Evolutionary conservation across 441 rosid genomes (phyloP).

Genomic region (Adansonia grandidieri): DNA sequence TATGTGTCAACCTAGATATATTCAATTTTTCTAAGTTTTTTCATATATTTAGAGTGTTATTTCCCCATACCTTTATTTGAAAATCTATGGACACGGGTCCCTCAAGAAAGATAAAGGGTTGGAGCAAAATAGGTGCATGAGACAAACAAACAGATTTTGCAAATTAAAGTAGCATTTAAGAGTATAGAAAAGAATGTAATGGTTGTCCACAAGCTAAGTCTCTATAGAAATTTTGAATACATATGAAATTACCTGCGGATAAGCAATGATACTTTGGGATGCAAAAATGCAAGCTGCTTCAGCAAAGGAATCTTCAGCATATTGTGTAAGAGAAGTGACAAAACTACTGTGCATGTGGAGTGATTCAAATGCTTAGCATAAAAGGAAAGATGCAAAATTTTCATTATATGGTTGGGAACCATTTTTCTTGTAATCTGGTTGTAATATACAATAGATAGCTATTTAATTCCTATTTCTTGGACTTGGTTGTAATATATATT

Average conservation of each 20-base stretch:
- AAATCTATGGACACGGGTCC: too few relatives aligned
- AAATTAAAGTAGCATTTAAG: conserved; percentile 11
- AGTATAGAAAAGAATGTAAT: background rate
- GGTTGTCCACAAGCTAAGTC: background rate
- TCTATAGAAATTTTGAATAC: background rate
- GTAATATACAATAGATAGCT: background rate
- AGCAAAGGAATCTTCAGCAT: conserved; percentile 80
- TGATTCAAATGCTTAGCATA: conserved; percentile 86
- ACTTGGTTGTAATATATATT: background rate
- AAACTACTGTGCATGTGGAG: conserved; percentile 83
- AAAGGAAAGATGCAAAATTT: conserved; percentile 18
- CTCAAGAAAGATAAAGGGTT: too few relatives aligned
- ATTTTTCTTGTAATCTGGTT: background rate
- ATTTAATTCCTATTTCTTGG: background rate
- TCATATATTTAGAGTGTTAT: too few relatives aligned
- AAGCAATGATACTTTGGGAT: conserved; percentile 80
- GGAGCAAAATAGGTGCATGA: too few relatives aligned
- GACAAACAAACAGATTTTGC: background rate
- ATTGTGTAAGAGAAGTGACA: conserved; percentile 84
- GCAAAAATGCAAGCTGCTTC: conserved; percentile 86
- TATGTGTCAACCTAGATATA: too few relatives aligned
- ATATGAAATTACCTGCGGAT: conserved; percentile 71
- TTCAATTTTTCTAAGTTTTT: too few relatives aligned
- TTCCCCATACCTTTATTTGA: too few relatives aligned
- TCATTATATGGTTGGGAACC: conserved; percentile 7